Percentiles rank a stretch among this genome's conserved stretches.
These are phyloP conservation scores for Podospora tetraspora DNA, from an alignment of 495 filamentous ascomycete genomes.

Conservation along the genomic window DNA sequence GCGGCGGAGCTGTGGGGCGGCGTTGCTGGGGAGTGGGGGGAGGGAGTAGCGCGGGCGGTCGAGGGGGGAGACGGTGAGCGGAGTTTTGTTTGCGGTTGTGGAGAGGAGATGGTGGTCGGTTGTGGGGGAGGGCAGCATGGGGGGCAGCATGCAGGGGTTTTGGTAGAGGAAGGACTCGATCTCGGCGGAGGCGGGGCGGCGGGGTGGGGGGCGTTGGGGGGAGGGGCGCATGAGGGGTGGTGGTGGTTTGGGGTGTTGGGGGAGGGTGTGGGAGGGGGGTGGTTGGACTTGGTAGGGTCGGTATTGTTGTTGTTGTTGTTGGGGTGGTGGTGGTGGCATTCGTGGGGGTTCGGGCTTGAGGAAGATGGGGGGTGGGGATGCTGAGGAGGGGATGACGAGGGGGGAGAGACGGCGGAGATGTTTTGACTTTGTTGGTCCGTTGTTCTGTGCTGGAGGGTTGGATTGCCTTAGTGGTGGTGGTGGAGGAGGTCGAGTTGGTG, in stretches of 20 bases:
- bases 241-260: neutral
- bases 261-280: neutral
- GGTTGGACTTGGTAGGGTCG: neutral
- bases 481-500: neutral
- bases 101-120: too few relatives aligned
- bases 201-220: neutral
- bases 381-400: conserved; percentile 4
- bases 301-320: neutral
- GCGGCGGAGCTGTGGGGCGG: neutral
- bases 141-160: conserved; percentile 20
- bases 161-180: conserved; percentile 19
- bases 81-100: too few relatives aligned
- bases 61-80: too few relatives aligned
- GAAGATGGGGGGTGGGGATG: neutral
- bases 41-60: conserved; percentile 7
- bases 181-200: neutral
- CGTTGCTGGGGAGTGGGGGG: neutral
- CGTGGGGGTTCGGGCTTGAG: neutral
- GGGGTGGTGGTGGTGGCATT: neutral
- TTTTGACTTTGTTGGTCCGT: neutral
- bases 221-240: neutral
- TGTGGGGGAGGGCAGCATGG: neutral
- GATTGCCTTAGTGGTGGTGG: neutral
- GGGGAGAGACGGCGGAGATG: conserved; percentile 4
- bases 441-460: neutral